Evolutionary conservation across 805 yeast species (phyloP), one percentile per base, ranked within the genome.

Genomic region (Middelhovenomyces tepae): DNA sequence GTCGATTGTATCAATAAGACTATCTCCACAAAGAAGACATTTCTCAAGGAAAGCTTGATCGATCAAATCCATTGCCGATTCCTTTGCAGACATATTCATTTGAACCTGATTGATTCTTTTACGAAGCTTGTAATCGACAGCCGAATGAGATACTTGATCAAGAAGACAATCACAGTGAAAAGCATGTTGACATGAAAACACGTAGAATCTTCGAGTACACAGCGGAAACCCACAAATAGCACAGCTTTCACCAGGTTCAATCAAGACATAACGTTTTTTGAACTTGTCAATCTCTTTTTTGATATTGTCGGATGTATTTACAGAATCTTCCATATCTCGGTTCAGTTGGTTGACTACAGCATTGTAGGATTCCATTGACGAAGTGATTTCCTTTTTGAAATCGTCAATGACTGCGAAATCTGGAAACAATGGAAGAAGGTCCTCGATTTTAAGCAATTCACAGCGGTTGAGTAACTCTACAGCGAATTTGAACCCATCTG

Each of bases 151-250:
- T 21, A 80, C 71, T 23, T 61, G 61, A 36, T 71, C 69, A 5
- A 80, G 71, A n/a, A 85, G 55, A 59, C 98, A 91, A 51, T 86
- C 95, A 32, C 76, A 77, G 51, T 91, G 97, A 58, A 83, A 81
- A 4, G 83, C 73, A 53, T 91, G 98, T 36, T 72, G 79, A 52
- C 98, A 91, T 0, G 95, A 95, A 50, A 84, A 91, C 4, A 77
- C 73, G 34, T 78, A 68, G 45, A 86, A 86, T 50, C 75, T 80
- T 37, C 85, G 70, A 3, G 77, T 71, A 2, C 84, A 68, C 28
- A 89, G 60, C 6, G 91, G 68, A 44, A 69, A 69, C n/a, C 64
- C 59, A 55, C 97, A 89, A 3, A 74, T 44, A 27, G 69, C 60
- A 59, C 98, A 91, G 1, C 89, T 71, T 42, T 78, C 91, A 2